A percentile compares a stretch with the other conserved stretches of the same genome.
phyloP scores from a whole-genome alignment of 345 rosid species.

The Citrus mangshanensis region DNA sequence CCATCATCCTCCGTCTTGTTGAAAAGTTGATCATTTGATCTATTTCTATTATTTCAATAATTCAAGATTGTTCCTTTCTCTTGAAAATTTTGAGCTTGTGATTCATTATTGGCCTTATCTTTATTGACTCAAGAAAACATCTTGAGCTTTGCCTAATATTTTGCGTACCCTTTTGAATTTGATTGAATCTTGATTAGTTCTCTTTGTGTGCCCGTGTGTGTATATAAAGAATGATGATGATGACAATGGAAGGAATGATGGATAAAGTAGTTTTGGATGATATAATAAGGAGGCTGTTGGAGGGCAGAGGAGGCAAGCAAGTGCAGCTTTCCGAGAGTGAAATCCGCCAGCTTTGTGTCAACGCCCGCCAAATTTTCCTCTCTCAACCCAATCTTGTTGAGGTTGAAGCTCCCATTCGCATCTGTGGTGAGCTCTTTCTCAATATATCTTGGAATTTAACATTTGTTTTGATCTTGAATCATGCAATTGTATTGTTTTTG shows the following conservation, averaged over 20 bases:
- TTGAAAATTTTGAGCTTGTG: constrained; percentile 11
- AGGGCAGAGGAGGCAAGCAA: constrained; percentile 89
- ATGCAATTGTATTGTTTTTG: neutral
- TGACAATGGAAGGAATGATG: constrained; percentile 70
- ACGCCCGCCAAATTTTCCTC: constrained; percentile 90
- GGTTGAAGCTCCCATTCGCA: constrained; percentile 78
- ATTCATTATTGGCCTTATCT: constrained; percentile 1
- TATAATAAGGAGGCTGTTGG: constrained; percentile 82
- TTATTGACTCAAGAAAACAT: neutral
- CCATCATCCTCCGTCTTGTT: neutral
- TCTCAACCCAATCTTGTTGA: constrained; percentile 83
- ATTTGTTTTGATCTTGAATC: neutral
- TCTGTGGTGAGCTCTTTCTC: constrained; percentile 66
- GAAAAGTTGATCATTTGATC: constrained; percentile 7
- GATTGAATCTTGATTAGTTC: neutral
- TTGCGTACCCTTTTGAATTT: neutral
- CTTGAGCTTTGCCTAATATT: constrained; percentile 18
- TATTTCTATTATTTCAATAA: neutral
- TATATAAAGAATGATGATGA: constrained; percentile 46
- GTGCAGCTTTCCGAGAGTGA: constrained; percentile 95
- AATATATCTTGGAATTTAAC: neutral
- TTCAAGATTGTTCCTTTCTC: neutral
- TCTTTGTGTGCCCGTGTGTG: neutral
- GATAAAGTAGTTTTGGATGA: constrained; percentile 86
- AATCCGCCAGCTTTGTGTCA: constrained; percentile 97